These are phyloP conservation scores for Cryptosporidium tyzzeri DNA, from an alignment of 169 alveolate species.

Conservation along the genomic window DNA sequence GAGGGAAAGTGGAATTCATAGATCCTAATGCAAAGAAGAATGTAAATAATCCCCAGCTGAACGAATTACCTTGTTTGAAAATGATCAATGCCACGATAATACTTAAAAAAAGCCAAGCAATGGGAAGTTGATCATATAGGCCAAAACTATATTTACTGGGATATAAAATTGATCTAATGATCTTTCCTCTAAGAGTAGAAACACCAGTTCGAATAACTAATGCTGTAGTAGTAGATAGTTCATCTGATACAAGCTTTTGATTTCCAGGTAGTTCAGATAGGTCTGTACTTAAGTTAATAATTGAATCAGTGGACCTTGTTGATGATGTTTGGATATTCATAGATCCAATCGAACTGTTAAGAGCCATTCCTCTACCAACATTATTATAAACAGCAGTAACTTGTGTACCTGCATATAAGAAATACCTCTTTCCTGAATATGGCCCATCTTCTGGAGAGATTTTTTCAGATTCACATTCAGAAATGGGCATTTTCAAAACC, in stretches of 20 bases:
- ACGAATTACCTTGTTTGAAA: constrained; percentile 78
- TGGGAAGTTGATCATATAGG: constrained; percentile 78
- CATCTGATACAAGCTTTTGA: neutral
- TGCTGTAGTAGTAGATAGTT: constrained; percentile 74
- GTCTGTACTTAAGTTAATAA: constrained; percentile 2
- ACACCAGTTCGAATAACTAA: constrained; percentile 90
- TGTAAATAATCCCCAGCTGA: constrained; percentile 86
- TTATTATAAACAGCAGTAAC: constrained; percentile 74
- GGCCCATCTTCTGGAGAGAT: constrained; percentile 80
- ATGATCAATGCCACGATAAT: constrained; percentile 66
- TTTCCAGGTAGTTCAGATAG: neutral
- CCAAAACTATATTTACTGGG: constrained; percentile 89
- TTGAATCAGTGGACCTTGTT: constrained; percentile 64
- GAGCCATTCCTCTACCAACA: constrained; percentile 33
- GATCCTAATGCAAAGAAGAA: constrained; percentile 87
- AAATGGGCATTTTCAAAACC: constrained; percentile 81
- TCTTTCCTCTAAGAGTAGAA: constrained; percentile 91
- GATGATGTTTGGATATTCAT: constrained; percentile 33
- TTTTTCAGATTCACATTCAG: constrained; percentile 75
- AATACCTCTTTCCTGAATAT: constrained; percentile 76
- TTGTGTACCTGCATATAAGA: constrained; percentile 81
- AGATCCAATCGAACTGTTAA: constrained; percentile 6
- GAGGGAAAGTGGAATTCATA: constrained; percentile 47
- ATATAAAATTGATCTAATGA: constrained; percentile 91
- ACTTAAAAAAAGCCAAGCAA: constrained; percentile 71